Evolutionary conservation across 2,329 filamentous ascomycete species (phyloP), one percentile per base, ranked within the genome.

Genomic region (Blastomyces parvus): DNA sequence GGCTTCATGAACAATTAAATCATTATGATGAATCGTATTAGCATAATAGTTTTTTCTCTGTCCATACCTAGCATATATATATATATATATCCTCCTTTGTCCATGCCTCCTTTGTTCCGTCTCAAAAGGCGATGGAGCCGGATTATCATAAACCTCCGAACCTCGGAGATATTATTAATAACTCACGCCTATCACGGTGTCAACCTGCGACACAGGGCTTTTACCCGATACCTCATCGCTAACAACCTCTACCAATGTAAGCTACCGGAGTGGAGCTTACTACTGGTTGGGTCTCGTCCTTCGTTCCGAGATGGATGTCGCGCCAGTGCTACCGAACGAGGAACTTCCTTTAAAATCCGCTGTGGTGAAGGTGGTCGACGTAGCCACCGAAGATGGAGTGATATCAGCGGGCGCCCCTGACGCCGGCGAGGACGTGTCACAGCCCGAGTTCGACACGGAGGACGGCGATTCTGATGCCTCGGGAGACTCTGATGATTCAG

Each of bases 251-350:
- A 68, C 68, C 70, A 69, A 73, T 74, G 72, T 73, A 70, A 73
- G 67, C 67, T 62, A 63, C 60, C 60, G 58, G 64, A 63, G 61
- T 60, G 58, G 64, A 67, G 67, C 66, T 72, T 68, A 70, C 68
- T 70, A 72, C 71, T 69, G 71, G 68, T 68, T 68, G 67, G 69
- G 69, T 69, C 66, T 69, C 66, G 69, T 72, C 68, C 69, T 69
- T 66, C 65, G 62, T 38, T 62, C 67, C 68, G 75, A 70, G 67
- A 77, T 77, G 76, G 74, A 77, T 70, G 69, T 74, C 65, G 70
- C 69, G 72, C 70, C 73, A 71, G 71, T 69, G 67, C 69, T 71
- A 64, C 70, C 69, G 66, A 68, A 69, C 68, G 71, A 74, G 66
- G 69, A 66, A 64, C 69, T 70, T 60, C 64, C 68, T 68, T 68